Evolutionary conservation across 2,329 filamentous ascomycete species (phyloP), one percentile per base, ranked within the genome.

Genomic region (Monosporascus sp.): DNA sequence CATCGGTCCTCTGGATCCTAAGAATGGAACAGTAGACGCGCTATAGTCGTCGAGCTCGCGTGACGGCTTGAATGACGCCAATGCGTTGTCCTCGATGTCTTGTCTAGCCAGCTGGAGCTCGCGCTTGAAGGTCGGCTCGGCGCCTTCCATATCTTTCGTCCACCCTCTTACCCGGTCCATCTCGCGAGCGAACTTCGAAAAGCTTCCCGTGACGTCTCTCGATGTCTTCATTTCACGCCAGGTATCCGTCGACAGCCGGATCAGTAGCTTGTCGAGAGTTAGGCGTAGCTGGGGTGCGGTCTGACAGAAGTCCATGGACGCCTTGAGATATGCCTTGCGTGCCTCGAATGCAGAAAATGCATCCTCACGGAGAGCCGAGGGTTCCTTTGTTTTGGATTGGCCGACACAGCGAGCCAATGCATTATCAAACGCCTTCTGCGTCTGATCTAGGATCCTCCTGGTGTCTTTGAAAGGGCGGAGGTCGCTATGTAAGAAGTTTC

Each of bases 331-430:
- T 35, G 85, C 83, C 65, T 94, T 95, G 54, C 93, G 84, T 24
- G 90, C 89, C 75, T 97, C 94, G 67, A 96, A 94, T 38, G 97
- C 83, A 67, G 94, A 87, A 65, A 99, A 99, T 0, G 94, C 94
- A 71, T 99, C 94, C 70, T 99, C 94, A 55, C 94, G 82, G 52
- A 99, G 76, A 1, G 91, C 83, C 0, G 91, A 97, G 0, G 93
- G 83, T 70, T 99, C 94, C 72, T 97, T 99, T 6, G 90, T 87
- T 75, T 97, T 97, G 59, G 86, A 88, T 70, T 97, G 91, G 3
- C 82, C 78, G 5, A 91, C 81, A 66, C 96, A 97, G 54, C 92
- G 84, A 22, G 89, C 83, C 53, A 97, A 80, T 3, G 89, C 84
- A 51, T 82, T 81, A 68, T 99, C 94, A 64, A 92, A 96, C 3